These are phyloP conservation scores for Venturia carpophila DNA, from an alignment of 2,329 filamentous ascomycete species.

Conservation along the genomic window DNA sequence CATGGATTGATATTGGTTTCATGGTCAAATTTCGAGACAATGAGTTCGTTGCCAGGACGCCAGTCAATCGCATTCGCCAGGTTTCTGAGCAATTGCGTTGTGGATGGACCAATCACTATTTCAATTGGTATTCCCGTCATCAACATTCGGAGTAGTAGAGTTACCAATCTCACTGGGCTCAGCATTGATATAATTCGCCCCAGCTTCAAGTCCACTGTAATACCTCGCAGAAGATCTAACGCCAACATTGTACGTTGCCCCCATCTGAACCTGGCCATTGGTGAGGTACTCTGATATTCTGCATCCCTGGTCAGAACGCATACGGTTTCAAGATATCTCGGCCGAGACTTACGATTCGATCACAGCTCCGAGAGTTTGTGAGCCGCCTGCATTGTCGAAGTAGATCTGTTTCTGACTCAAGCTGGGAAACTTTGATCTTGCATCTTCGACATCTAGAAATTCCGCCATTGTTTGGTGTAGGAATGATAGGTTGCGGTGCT, in stretches of 20 bases:
- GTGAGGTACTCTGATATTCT: constrained; percentile 58
- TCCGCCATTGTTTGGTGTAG: constrained; percentile 22
- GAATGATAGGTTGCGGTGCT: no score
- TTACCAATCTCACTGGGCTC: constrained; percentile 55
- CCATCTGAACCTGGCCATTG: constrained; percentile 66
- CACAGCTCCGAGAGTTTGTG: constrained; percentile 59
- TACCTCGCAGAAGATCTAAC: constrained; percentile 54
- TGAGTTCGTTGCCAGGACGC: constrained; percentile 50
- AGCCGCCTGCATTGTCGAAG: constrained; percentile 73
- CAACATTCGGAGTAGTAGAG: not conserved
- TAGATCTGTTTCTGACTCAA: constrained; percentile 59
- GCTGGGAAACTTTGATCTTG: constrained; percentile 59
- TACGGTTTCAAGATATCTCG: not conserved
- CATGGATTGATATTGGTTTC: constrained; percentile 71
- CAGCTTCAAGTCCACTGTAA: constrained; percentile 53
- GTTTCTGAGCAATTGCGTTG: constrained; percentile 70
- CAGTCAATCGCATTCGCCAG: constrained; percentile 37
- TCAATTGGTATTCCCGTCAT: not conserved
- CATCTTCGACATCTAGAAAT: constrained; percentile 47
- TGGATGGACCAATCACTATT: constrained; percentile 61
- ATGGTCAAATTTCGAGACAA: constrained; percentile 66
- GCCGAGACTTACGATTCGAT: constrained; percentile 51
- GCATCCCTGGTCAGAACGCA: not conserved
- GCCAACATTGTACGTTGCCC: constrained; percentile 58
- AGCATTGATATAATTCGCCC: constrained; percentile 64